Conservation (phyloP, 345 rosid genomes). For the Limnanthes douglasii region DNA sequence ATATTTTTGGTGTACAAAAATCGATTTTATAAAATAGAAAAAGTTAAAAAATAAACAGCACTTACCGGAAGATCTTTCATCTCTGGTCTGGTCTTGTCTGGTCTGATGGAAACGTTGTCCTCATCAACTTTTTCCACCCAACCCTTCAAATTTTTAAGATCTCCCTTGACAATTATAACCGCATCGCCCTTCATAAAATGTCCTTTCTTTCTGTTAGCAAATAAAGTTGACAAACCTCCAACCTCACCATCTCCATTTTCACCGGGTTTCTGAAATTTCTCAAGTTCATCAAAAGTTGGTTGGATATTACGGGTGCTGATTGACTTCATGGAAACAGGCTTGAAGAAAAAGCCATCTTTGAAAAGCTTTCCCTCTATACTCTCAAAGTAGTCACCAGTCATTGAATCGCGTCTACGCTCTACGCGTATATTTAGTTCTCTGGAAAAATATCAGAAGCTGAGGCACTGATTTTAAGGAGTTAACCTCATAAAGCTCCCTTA, state of each 20-base stretch:
- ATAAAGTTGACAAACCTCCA: slow-evolving; percentile 67
- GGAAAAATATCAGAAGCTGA: slow-evolving; percentile 7
- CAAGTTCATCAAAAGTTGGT: slow-evolving; percentile 94
- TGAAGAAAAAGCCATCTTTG: slow-evolving; percentile 85
- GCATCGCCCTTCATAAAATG: slow-evolving; percentile 99
- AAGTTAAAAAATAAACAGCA: no score
- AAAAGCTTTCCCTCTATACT: slow-evolving; percentile 64
- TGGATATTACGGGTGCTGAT: slow-evolving; percentile 58
- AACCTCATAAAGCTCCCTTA: slow-evolving; percentile 5
- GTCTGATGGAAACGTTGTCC: slow-evolving; percentile 76
- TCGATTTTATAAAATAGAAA: neutral
- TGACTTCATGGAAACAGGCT: slow-evolving; percentile 75
- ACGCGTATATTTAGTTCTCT: slow-evolving; percentile 92
- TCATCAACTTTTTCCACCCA: slow-evolving; percentile 99
- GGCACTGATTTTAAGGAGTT: neutral
- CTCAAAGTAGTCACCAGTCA: slow-evolving; percentile 89
- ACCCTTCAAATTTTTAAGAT: slow-evolving; percentile 84
- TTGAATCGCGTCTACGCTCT: slow-evolving; percentile 77
- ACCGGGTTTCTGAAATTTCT: slow-evolving; percentile 69
- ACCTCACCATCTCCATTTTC: slow-evolving; percentile 69
- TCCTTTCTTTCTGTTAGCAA: slow-evolving; percentile 88
- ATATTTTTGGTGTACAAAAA: neutral
- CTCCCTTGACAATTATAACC: slow-evolving; percentile 87
- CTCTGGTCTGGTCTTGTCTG: slow-evolving; percentile 78
- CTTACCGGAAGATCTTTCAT: slow-evolving; percentile 92